Evolutionary conservation across 257 asterid genomes (phyloP).

Genomic region (Solanum rostratum): DNA sequence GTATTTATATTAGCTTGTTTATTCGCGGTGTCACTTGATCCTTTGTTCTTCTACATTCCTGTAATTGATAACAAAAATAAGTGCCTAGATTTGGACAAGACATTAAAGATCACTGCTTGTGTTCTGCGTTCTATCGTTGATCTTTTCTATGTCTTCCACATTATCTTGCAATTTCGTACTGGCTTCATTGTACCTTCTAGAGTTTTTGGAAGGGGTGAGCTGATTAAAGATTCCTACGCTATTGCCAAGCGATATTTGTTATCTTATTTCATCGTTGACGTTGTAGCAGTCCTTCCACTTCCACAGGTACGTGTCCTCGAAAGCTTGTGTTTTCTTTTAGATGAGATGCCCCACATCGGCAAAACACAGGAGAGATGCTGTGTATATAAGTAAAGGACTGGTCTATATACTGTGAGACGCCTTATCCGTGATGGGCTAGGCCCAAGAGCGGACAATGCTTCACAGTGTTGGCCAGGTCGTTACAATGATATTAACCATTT

Average conservation of each 20-base stretch:
- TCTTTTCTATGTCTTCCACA: constrained; percentile 41
- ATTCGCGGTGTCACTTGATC: constrained; percentile 42
- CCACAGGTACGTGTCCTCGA: constrained; percentile 40
- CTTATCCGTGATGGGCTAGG: too few relatives aligned
- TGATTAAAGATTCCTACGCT: constrained; percentile 32
- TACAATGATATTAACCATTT: background rate
- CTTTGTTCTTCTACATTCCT: constrained; percentile 58
- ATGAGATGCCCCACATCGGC: too few relatives aligned
- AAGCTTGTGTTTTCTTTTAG: background rate
- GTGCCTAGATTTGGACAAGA: constrained; percentile 37
- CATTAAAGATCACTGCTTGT: constrained; percentile 27
- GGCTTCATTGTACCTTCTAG: constrained; percentile 49
- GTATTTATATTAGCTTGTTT: constrained; percentile 27
- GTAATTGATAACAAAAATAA: constrained; percentile 14
- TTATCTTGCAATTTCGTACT: constrained; percentile 46
- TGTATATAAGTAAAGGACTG: too few relatives aligned
- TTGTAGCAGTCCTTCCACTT: constrained; percentile 50
- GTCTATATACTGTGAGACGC: too few relatives aligned
- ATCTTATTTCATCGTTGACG: constrained; percentile 39
- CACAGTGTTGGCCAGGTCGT: too few relatives aligned
- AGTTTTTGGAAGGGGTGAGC: constrained; percentile 57
- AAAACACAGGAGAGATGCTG: too few relatives aligned
- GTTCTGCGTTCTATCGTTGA: constrained; percentile 47
- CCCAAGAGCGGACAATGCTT: too few relatives aligned
- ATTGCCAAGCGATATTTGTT: constrained; percentile 43